These are phyloP conservation scores for Claviceps humidiphila DNA, from an alignment of 2,329 filamentous ascomycete genomes.

Conservation along the genomic window DNA sequence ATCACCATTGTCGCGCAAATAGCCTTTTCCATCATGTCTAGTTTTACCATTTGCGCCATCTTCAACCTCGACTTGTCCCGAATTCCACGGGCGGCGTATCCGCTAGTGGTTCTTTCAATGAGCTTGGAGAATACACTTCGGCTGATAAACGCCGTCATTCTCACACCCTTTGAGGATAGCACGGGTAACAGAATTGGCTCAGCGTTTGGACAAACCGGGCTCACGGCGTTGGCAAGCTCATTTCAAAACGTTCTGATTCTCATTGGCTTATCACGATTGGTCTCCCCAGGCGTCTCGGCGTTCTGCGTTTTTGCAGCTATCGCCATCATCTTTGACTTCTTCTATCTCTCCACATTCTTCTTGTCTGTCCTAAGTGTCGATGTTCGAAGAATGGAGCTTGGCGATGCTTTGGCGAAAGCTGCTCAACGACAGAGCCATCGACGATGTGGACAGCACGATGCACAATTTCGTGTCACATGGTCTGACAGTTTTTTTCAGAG, in stretches of 20 bases:
- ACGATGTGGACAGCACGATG: constrained; percentile 11
- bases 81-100: constrained; percentile 62
- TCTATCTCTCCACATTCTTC: constrained; percentile 70
- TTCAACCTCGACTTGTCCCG: constrained; percentile 62
- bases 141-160: constrained; percentile 63
- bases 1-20: constrained; percentile 59
- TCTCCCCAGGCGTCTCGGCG: constrained; percentile 56
- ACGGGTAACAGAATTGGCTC: constrained; percentile 58
- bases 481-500: constrained; percentile 48
- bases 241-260: constrained; percentile 57
- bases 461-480: constrained; percentile 30
- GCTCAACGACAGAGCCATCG: constrained; percentile 27
- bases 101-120: constrained; percentile 62
- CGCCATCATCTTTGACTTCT: constrained; percentile 62
- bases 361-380: constrained; percentile 68
- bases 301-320: constrained; percentile 68
- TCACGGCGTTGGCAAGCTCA: constrained; percentile 54
- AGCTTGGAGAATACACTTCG: constrained; percentile 70
- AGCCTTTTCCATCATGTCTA: constrained; percentile 59
- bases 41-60: constrained; percentile 66
- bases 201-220: constrained; percentile 60
- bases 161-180: constrained; percentile 54
- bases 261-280: constrained; percentile 49
- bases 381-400: constrained; percentile 61
- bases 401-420: constrained; percentile 53